phyloP scores from a whole-genome alignment of 1,284 basidiomycete genomes.

The Leccinum pachyderme region DNA sequence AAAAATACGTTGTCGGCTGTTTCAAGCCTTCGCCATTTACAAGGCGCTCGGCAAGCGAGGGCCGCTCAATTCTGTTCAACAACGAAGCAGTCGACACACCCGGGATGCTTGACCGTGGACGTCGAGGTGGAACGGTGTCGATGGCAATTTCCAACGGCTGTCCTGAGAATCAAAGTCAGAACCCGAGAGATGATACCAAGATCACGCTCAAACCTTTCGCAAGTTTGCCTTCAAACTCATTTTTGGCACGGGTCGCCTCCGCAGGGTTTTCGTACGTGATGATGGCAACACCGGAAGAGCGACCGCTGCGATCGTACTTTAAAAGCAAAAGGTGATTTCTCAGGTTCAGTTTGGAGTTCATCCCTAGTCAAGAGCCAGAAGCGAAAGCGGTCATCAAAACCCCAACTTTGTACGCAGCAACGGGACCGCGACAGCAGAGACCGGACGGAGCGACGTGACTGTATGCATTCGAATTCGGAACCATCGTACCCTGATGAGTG shows the following conservation, averaged over 20 bases:
- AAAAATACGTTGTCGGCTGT: constrained; percentile 14
- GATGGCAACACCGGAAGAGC: constrained; percentile 83
- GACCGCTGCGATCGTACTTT: constrained; percentile 95
- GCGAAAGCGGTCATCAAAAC: constrained; percentile 42
- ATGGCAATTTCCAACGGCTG: constrained; percentile 80
- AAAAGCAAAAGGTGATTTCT: constrained; percentile 37
- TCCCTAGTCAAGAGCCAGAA: constrained; percentile 35
- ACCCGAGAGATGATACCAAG: not conserved
- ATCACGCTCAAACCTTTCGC: constrained; percentile 70
- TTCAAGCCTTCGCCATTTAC: constrained; percentile 13
- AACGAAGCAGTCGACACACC: constrained; percentile 29
- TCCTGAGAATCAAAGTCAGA: constrained; percentile 42
- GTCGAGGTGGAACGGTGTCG: constrained; percentile 48
- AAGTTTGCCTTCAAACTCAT: constrained; percentile 84
- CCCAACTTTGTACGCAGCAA: constrained; percentile 26
- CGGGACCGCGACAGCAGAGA: constrained; percentile 32
- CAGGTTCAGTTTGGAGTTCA: constrained; percentile 36
- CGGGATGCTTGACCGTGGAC: constrained; percentile 30
- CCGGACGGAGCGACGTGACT: constrained; percentile 32
- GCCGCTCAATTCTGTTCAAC: constrained; percentile 35
- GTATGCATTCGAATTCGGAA: constrained; percentile 59
- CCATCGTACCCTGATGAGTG: constrained; percentile 91
- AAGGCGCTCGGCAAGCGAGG: constrained; percentile 32
- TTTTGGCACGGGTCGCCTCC: constrained; percentile 84
- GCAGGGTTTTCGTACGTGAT: constrained; percentile 78